Evolutionary conservation across 2,329 filamentous ascomycete genomes (phyloP).

Genomic region (Arthrobotrys iridis): DNA sequence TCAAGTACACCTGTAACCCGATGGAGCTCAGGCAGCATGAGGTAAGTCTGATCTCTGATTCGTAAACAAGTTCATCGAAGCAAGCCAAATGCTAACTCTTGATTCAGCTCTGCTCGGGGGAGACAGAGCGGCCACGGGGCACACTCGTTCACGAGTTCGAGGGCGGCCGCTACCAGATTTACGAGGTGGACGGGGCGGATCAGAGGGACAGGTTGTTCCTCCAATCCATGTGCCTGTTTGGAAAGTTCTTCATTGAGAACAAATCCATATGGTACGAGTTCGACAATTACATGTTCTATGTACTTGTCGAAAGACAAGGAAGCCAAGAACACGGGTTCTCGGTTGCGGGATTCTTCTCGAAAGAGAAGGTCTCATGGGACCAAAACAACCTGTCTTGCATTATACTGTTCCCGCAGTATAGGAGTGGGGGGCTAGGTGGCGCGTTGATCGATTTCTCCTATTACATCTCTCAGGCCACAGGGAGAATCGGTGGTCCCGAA

Average conservation of each 20-base stretch:
- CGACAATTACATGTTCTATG: slow-evolving; percentile 90
- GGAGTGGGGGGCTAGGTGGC: slow-evolving; percentile 85
- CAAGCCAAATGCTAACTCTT: neutral
- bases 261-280: slow-evolving; percentile 99
- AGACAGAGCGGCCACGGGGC: slow-evolving; percentile 60
- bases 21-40: slow-evolving; percentile 65
- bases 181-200: slow-evolving; percentile 86
- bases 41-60: slow-evolving; percentile 56
- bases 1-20: slow-evolving; percentile 81
- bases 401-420: slow-evolving; percentile 93
- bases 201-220: slow-evolving; percentile 80
- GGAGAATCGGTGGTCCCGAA: slow-evolving; percentile 87
- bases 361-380: slow-evolving; percentile 99
- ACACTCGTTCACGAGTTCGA: slow-evolving; percentile 64
- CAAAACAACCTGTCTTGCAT: slow-evolving; percentile 98
- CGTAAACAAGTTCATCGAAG: slow-evolving; percentile 61
- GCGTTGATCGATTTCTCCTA: slow-evolving; percentile 94
- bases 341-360: slow-evolving; percentile 89
- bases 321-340: slow-evolving; percentile 64
- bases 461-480: slow-evolving; percentile 85
- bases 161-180: slow-evolving; percentile 82
- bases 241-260: slow-evolving; percentile 96
- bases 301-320: slow-evolving; percentile 78
- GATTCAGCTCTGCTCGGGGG: slow-evolving; percentile 48
- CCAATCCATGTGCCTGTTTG: slow-evolving; percentile 94